Base-by-base conservation (phyloP, 1,284 basidiomycete species). In the Apiotrichum sp. region DNA sequence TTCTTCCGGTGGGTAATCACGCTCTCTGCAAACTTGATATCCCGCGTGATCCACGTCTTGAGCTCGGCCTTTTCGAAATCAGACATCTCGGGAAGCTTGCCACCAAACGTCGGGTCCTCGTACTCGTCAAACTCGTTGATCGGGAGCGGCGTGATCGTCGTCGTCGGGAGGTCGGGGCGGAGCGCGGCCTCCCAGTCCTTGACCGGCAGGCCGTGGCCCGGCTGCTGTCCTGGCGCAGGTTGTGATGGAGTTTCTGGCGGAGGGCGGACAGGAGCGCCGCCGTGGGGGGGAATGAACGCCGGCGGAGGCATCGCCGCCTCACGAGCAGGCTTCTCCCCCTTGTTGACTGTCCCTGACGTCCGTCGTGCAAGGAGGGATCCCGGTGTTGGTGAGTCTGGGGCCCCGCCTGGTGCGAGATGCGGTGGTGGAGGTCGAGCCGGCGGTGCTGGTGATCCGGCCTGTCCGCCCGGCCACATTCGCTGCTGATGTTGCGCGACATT, bases 91-190 rank as follows among this genome's bases (percentile, higher is more conserved):
- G 84, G 84, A 49, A 89, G 83, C 43, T 70, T 68, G 44, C 78
- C 77, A 3, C 77, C 75, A 47, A 76, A 76, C 6, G 75, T 77
- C 6, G 75, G 69, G 60, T 62, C 84, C 79, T 50, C 81, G 36
- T 47, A 40, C 56, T 72, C 72, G 32, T 72, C 72, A 16, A 66
- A 52, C 33, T 62, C 79, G 50, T 77, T 72, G 43, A 84, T 77
- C 3, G 87, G 85, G 2, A 91, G 81, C 52, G 81, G 75, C 8
- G 82, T 81, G 49, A 89, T 79, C 16, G 80, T 79, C 6, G 87
- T 89, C 50, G 84, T 82, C 38, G 79, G 78, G 32, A 82, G 80
- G 68, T 85, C 84, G 55, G 85, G 78, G 8, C 78, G 78, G 11
- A 77, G 80, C 65, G 64, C 57, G 4, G 55, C 46, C 58, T 72